These are phyloP conservation scores for Platanthera guangdongensis DNA, from an alignment of 106 monocot species.

Conservation along the genomic window DNA sequence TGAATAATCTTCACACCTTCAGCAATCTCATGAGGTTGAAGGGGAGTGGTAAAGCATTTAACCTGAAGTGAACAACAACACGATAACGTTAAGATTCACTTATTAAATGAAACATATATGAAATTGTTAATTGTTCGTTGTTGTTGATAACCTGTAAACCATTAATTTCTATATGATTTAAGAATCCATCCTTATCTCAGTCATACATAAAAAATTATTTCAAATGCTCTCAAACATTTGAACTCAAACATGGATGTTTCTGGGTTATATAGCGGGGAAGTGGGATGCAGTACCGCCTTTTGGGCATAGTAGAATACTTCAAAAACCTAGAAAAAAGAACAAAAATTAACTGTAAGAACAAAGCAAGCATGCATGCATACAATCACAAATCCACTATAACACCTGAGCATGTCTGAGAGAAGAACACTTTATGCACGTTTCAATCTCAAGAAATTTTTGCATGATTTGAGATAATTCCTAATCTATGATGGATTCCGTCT, in stretches of 20 bases:
- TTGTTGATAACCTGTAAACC: conserved; percentile 66
- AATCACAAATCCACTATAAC: not conserved
- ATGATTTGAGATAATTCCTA: conserved; percentile 88
- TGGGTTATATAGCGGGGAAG: conserved; percentile 88
- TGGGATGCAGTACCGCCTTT: conserved; percentile 89
- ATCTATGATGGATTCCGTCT: conserved; percentile 73
- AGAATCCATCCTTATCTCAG: conserved; percentile 77
- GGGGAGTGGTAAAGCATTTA: conserved; percentile 88
- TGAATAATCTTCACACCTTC: conserved; percentile 88
- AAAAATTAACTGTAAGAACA: not conserved
- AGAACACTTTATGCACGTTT: conserved; percentile 94
- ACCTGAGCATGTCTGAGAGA: conserved; percentile 87
- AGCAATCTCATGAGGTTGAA: conserved; percentile 79
- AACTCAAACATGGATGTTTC: conserved; percentile 78
- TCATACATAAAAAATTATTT: conserved; percentile 90
- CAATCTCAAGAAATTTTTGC: conserved; percentile 90
- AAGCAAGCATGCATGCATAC: not conserved
- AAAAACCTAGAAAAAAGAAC: conserved; percentile 32
- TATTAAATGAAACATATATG: not conserved
- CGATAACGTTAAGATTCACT: not conserved
- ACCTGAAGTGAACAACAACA: conserved; percentile 33
- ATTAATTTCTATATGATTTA: conserved; percentile 82
- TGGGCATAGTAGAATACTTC: conserved; percentile 98
- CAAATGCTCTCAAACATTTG: conserved; percentile 74
- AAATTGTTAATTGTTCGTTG: not conserved